A percentile compares a stretch with the other conserved stretches of the same genome.
These are phyloP conservation scores for Crithidia acanthocephali DNA, from an alignment of 208 protist species.

Conservation along the genomic window DNA sequence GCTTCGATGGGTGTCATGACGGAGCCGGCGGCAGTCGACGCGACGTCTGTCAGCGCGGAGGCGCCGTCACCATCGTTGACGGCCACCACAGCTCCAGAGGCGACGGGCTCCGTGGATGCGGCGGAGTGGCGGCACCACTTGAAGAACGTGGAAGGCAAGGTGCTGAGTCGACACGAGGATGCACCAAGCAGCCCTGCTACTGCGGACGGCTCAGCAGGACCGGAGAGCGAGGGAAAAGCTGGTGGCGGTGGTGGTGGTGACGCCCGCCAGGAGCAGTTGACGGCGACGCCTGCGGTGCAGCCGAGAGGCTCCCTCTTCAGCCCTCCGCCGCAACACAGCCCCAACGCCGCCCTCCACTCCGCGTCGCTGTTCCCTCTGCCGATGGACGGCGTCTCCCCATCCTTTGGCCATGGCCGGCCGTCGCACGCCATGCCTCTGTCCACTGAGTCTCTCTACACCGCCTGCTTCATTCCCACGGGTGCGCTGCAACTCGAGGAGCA, in stretches of 20 bases:
- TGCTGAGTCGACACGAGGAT: slow-evolving; percentile 30
- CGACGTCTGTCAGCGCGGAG: neutral
- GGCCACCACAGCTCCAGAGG: neutral
- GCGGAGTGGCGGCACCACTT: slow-evolving; percentile 50
- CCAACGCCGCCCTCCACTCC: neutral
- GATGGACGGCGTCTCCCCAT: neutral
- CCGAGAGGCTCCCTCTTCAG: too few relatives aligned
- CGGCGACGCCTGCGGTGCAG: too few relatives aligned
- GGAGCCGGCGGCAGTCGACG: neutral
- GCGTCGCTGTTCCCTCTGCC: neutral
- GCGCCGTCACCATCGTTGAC: neutral
- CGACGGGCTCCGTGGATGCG: slow-evolving; percentile 24
- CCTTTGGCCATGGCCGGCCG: slow-evolving; percentile 2
- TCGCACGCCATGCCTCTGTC: neutral
- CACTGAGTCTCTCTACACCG: slow-evolving; percentile 16
- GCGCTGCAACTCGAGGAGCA: slow-evolving; percentile 28
- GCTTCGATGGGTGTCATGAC: slow-evolving; percentile 43
- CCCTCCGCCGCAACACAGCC: neutral
- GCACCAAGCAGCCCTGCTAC: neutral
- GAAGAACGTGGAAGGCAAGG: slow-evolving; percentile 52
- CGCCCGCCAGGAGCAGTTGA: neutral
- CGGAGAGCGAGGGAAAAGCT: too few relatives aligned
- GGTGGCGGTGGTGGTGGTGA: too few relatives aligned
- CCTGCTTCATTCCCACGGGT: slow-evolving; percentile 44
- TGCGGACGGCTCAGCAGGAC: too few relatives aligned